Evolutionary conservation across 371 early-diverging fungal genomes (phyloP).

Genomic region (Parasitella parasitica): DNA sequence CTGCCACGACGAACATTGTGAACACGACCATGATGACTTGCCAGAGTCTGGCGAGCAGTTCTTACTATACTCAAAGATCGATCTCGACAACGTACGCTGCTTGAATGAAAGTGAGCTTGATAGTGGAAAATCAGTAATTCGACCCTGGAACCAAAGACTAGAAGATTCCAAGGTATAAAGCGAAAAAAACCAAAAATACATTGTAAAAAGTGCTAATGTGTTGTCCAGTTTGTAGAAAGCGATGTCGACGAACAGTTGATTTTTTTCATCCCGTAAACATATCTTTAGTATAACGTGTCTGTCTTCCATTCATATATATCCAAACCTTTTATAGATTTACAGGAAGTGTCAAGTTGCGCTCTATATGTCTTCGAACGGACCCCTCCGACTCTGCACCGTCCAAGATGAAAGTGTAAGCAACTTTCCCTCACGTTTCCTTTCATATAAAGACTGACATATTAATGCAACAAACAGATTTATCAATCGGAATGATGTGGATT

Average conservation of each 20-base stretch:
- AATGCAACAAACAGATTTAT: conserved; percentile 62
- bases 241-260: conserved; percentile 92
- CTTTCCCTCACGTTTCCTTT: no score
- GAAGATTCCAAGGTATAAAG: conserved; percentile 61
- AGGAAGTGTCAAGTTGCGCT: conserved; percentile 86
- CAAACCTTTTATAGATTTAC: conserved; percentile 62
- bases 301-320: no score
- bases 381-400: conserved; percentile 68
- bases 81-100: conserved; percentile 76
- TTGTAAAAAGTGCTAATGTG: neutral
- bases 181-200: neutral
- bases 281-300: no score
- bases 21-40: conserved; percentile 75
- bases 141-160: conserved; percentile 81
- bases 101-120: conserved; percentile 76
- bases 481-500: conserved; percentile 90
- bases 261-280: conserved; percentile 79
- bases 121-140: conserved; percentile 78
- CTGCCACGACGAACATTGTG: conserved; percentile 64
- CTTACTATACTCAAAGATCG: conserved; percentile 79
- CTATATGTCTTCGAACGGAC: conserved; percentile 78
- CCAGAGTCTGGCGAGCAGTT: conserved; percentile 72
- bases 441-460: neutral
- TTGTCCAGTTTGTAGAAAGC: conserved; percentile 69
- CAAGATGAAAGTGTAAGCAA: conserved; percentile 73